Evolutionary conservation across 1,139 yeast species (phyloP).

Genomic region (Lodderomyces parapsilosis): DNA sequence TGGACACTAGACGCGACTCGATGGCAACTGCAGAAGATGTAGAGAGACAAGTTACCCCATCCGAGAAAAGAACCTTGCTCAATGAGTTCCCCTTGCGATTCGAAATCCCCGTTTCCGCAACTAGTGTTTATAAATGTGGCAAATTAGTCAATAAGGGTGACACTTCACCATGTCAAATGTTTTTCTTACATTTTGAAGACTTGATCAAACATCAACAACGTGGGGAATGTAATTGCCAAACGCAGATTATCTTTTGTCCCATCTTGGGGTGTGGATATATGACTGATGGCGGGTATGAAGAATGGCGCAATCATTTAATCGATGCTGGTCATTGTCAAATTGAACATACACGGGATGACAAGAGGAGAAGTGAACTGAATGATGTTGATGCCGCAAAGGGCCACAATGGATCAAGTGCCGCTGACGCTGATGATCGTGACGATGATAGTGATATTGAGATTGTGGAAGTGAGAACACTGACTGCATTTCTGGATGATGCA

Average conservation of each 20-base stretch:
- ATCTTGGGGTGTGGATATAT: constrained; percentile 42
- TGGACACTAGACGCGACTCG: not conserved
- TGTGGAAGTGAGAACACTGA: not conserved
- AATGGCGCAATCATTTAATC: constrained; percentile 32
- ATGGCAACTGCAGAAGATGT: not conserved
- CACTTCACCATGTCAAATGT: constrained; percentile 15
- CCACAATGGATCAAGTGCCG: too few relatives aligned
- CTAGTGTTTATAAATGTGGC: constrained; percentile 18
- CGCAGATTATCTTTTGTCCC: constrained; percentile 39
- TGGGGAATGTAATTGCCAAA: constrained; percentile 24
- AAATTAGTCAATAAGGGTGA: constrained; percentile 8
- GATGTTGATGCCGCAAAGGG: too few relatives aligned
- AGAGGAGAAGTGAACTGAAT: not conserved
- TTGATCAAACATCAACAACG: constrained; percentile 22
- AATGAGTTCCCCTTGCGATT: constrained; percentile 28
- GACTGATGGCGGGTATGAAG: constrained; percentile 37
- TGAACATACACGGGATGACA: not conserved
- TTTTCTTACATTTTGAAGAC: constrained; percentile 16
- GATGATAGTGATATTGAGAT: not conserved
- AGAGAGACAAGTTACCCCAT: constrained; percentile 10
- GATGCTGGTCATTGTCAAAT: constrained; percentile 4
- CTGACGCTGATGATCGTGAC: not conserved
- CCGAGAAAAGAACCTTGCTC: constrained; percentile 15
- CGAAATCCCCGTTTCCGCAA: constrained; percentile 24
- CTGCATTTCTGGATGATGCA: not conserved